phyloP scores from a whole-genome alignment of 805 yeast genomes.

The Candida hispaniensis region DNA sequence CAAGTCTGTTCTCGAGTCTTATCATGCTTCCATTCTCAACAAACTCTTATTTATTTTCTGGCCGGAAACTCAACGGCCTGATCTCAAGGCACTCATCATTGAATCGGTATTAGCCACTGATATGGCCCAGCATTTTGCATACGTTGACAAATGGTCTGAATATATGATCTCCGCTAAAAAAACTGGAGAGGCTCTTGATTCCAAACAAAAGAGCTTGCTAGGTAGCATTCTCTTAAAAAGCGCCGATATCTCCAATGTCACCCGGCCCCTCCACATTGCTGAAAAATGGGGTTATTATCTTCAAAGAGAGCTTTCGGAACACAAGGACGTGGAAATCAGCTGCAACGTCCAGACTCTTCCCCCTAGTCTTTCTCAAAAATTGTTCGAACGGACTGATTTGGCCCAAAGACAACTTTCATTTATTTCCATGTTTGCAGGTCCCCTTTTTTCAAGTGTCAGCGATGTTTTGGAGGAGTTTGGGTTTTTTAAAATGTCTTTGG shows the following conservation, averaged over 20 bases:
- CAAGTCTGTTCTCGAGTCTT: constrained; percentile 68
- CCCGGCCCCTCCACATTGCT: constrained; percentile 64
- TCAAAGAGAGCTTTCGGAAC: constrained; percentile 64
- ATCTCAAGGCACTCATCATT: constrained; percentile 22
- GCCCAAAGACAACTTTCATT: constrained; percentile 73
- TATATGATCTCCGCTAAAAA: constrained; percentile 3
- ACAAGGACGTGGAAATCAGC: constrained; percentile 41
- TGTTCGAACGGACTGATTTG: constrained; percentile 26
- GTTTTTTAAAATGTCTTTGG: constrained; percentile 21
- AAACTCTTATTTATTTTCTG: constrained; percentile 42
- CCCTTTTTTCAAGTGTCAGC: constrained; percentile 57
- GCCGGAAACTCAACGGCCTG: constrained; percentile 30
- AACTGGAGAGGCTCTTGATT: constrained; percentile 8
- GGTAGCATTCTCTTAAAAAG: constrained; percentile 72
- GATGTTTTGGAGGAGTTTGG: constrained; percentile 41
- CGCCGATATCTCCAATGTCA: constrained; percentile 91
- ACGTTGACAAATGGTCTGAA: constrained; percentile 24
- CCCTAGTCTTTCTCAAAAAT: constrained; percentile 13
- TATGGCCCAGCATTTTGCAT: constrained; percentile 79
- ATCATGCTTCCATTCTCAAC: constrained; percentile 59
- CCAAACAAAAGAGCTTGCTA: constrained; percentile 31
- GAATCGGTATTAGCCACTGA: constrained; percentile 69
- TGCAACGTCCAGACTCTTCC: constrained; percentile 21
- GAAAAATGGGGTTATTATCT: constrained; percentile 82
- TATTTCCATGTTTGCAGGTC: constrained; percentile 69